Percentiles rank a stretch among this genome's conserved stretches.
Evolutionary conservation across 495 filamentous ascomycete genomes (phyloP).

Genomic region (Aspergillus coremiiformis): DNA sequence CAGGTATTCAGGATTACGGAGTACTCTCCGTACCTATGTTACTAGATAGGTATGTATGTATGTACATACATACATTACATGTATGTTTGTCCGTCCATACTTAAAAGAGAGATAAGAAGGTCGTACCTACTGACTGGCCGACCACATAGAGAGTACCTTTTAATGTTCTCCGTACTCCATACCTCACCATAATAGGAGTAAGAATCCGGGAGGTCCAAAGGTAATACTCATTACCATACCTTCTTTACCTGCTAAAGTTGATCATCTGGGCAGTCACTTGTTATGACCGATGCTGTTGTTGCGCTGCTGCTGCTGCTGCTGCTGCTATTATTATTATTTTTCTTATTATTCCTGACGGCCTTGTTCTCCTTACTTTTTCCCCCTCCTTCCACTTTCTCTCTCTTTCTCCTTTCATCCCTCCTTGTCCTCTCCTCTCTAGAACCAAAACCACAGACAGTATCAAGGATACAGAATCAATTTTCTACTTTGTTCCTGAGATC

Average conservation of each 20-base stretch:
- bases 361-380: slow-evolving; percentile 5
- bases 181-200: neutral
- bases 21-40: no score
- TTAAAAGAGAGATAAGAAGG: slow-evolving; percentile 8
- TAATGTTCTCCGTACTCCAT: neutral
- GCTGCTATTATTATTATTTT: slow-evolving; percentile 1
- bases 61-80: no score
- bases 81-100: no score
- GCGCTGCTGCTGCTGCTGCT: no score
- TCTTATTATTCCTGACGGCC: slow-evolving; percentile 11
- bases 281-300: no score
- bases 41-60: no score
- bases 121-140: slow-evolving; percentile 3
- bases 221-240: slow-evolving; percentile 2
- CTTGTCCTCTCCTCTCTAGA: neutral
- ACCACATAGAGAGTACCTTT: neutral
- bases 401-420: slow-evolving; percentile 7
- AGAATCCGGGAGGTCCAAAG: neutral
- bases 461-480: neutral
- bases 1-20: neutral
- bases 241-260: slow-evolving; percentile 4
- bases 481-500: slow-evolving; percentile 5
- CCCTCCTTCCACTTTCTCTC: slow-evolving; percentile 1
- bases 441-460: slow-evolving; percentile 1
- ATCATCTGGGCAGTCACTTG: slow-evolving; percentile 5